These are phyloP conservation scores for Akebia trifoliata DNA, from an alignment of 164 flowering plant species.

Conservation along the genomic window DNA sequence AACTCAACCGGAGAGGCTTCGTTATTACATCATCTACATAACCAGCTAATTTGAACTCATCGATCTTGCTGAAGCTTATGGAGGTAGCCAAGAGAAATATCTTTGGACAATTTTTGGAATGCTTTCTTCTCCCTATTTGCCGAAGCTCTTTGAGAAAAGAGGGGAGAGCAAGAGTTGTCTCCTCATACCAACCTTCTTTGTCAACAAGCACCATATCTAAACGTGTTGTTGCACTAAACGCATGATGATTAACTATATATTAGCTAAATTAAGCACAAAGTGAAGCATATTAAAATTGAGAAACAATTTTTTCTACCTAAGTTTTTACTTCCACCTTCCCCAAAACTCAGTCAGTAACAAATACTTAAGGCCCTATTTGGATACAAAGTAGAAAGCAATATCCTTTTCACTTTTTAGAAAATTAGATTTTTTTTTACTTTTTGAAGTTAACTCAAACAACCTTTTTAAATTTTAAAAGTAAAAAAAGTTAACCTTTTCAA, in stretches of 20 bases:
- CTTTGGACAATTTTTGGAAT: conserved; percentile 30
- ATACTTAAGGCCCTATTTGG: too few species aligned
- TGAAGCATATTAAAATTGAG: too few species aligned
- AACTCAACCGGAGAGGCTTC: conserved; percentile 73
- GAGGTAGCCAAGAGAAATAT: conserved; percentile 53
- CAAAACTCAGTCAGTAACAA: too few species aligned
- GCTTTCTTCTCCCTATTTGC: conserved; percentile 17
- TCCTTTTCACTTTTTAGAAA: too few species aligned
- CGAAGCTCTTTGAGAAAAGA: conserved; percentile 25
- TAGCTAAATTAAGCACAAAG: conserved; percentile 7
- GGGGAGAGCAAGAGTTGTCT: conserved; percentile 21
- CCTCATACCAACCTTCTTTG: conserved; percentile 54
- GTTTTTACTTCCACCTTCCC: too few species aligned
- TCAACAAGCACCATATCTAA: conserved; percentile 65
- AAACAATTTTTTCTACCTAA: too few species aligned
- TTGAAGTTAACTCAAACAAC: too few species aligned
- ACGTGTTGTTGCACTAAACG: conserved; percentile 29
- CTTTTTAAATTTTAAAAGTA: too few species aligned
- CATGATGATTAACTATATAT: conserved; percentile 12
- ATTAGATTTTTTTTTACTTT: too few species aligned
- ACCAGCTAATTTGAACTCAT: conserved; percentile 44
- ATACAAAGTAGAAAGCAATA: too few species aligned
- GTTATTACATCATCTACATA: conserved; percentile 48
- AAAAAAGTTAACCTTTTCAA: too few species aligned
- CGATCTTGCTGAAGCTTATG: conserved; percentile 24